Evolutionary conservation across 2,329 filamentous ascomycete species (phyloP).

Genomic region (Metarhizium guizhouense): DNA sequence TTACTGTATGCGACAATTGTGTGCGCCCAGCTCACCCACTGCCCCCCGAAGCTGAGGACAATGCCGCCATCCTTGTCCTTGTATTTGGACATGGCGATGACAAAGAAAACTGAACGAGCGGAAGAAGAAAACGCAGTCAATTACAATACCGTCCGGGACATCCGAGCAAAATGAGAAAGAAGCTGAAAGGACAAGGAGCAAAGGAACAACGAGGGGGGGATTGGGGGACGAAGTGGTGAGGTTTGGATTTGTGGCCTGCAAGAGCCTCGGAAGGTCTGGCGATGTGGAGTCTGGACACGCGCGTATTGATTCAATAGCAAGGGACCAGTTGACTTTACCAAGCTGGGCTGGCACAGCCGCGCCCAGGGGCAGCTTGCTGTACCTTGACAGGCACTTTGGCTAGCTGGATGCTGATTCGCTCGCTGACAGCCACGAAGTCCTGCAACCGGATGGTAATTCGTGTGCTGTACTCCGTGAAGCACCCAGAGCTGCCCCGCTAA

Average conservation of each 20-base stretch:
- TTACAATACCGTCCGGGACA: constrained; percentile 21
- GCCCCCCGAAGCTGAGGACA: constrained; percentile 63
- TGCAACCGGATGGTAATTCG: too few species aligned
- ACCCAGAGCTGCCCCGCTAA: constrained; percentile 12
- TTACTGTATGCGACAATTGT: constrained; percentile 73
- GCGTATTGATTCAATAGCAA: not conserved
- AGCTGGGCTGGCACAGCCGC: too few species aligned
- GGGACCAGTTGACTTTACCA: too few species aligned
- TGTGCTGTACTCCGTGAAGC: too few species aligned
- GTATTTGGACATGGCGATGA: constrained; percentile 35
- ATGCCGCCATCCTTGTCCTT: constrained; percentile 58
- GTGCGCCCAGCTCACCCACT: constrained; percentile 85
- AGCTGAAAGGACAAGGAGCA: constrained; percentile 2
- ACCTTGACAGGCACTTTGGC: not conserved
- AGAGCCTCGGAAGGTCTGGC: constrained; percentile 10
- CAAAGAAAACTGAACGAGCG: constrained; percentile 11
- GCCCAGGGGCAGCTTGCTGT: too few species aligned
- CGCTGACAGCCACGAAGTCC: not conserved
- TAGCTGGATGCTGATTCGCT: not conserved
- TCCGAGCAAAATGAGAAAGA: constrained; percentile 15
- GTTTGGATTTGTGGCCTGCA: not conserved
- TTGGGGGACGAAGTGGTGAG: constrained; percentile 4
- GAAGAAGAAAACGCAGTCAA: constrained; percentile 7
- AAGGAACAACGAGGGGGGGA: not conserved
- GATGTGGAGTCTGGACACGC: constrained; percentile 2